Evolutionary conservation across 306 rosid species (phyloP).

Genomic region (Quercus suber): DNA sequence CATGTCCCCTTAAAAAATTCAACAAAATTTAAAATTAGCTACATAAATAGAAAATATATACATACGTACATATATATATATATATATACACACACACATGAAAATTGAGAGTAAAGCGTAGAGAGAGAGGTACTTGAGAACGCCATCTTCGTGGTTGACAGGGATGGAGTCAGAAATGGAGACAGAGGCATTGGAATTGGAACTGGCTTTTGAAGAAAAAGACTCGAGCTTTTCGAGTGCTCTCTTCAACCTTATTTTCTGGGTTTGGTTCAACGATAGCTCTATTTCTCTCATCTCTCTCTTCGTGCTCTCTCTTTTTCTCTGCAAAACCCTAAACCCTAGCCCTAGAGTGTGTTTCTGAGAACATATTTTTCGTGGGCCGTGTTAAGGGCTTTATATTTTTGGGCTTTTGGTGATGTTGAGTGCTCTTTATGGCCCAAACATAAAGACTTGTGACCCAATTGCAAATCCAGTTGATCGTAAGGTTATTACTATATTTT

Average conservation of each 20-base stretch:
- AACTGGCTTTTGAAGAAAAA: slow-evolving; percentile 61
- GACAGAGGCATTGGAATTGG: slow-evolving; percentile 59
- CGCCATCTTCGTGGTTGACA: slow-evolving; percentile 76
- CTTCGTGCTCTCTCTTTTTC: neutral
- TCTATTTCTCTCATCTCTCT: slow-evolving; percentile 41
- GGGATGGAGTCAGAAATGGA: slow-evolving; percentile 76
- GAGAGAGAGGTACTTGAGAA: slow-evolving; percentile 32
- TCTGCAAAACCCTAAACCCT: slow-evolving; percentile 19
- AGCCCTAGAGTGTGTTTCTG: neutral
- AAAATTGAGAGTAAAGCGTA: neutral
- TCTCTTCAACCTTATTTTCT: slow-evolving; percentile 76
- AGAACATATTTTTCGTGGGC: too few relatives aligned
- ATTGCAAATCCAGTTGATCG: too few relatives aligned
- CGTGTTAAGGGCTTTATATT: too few relatives aligned
- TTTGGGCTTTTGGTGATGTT: too few relatives aligned
- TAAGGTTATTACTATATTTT: too few relatives aligned
- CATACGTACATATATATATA: neutral
- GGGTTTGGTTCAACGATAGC: slow-evolving; percentile 70
- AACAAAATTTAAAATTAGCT: neutral
- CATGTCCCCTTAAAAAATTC: slow-evolving; percentile 60
- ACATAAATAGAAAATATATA: neutral
- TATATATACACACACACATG: neutral
- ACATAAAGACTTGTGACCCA: too few relatives aligned
- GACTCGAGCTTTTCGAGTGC: slow-evolving; percentile 64
- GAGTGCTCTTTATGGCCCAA: too few relatives aligned